Base-by-base conservation (phyloP, 164 flowering plant species). In the Kalanchoe fedtschenkoi region DNA sequence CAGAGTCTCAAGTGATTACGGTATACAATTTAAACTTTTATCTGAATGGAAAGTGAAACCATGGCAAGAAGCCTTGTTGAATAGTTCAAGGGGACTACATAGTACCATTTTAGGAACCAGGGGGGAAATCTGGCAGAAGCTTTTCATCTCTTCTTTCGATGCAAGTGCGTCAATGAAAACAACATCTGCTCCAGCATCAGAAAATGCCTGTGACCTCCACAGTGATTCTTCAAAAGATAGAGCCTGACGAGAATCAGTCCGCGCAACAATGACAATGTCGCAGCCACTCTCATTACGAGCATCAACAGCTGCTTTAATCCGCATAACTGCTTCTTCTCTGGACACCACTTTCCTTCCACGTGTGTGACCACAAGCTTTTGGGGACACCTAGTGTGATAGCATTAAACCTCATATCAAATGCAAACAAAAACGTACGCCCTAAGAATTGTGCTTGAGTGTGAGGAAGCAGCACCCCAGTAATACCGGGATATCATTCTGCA, bases 291-390 rank as follows among this genome's bases (percentile, higher is more conserved):
- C 97, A 59, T 63, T 78, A 6, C 97, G 76, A 64, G 98, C 96
- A 86, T 89, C 96, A 65, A 88, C 76, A 64, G 97, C 98, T 51
- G 98, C 97, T 78, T 80, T 89, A 65, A 93, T 85, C 66, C 76
- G 79, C 83, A 89, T 82, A 55, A 88, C 79, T n/a, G 97, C 96
- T 78, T 92, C 97, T 67, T 88, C 98, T 69, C 87, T 85, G 15
- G 97, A 83, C 58, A 88, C 88, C 66, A 93, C 98, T 81, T 86
- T 86, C 69, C 97, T 77, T 30, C 90, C 97, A 47, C 65, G 84
- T 37, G 95, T 93, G 76, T 92, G 96, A 62, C 98, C 98, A 69
- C 96, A 92, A 66, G 96, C 98, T 88, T 92, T 92, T 39, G 96
- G 98, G 62, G 93, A 83, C 47, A 82, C 88, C 96, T 92, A 69